Evolutionary conservation across 1,284 basidiomycete genomes (phyloP).

Genomic region (Ganoderma lingzhi): DNA sequence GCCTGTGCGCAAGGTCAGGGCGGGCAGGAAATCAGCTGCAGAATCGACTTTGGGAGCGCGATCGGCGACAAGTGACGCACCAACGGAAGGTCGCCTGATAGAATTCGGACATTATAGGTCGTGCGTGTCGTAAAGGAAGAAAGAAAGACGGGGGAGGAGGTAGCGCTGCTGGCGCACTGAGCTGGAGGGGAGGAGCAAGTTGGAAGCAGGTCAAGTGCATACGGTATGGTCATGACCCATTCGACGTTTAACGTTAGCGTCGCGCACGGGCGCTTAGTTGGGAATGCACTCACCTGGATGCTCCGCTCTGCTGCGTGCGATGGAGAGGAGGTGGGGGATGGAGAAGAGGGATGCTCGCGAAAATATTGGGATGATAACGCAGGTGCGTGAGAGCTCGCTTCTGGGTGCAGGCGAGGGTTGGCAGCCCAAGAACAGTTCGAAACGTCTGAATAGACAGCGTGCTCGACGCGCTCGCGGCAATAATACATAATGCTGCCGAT

Average conservation of each 20-base stretch:
- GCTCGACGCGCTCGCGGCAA: conserved; percentile 4
- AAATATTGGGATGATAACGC: conserved; percentile 21
- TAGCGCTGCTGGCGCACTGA: conserved; percentile 28
- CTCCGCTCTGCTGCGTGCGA: conserved; percentile 22
- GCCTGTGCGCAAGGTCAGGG: conserved; percentile 45
- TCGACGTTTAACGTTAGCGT: neutral
- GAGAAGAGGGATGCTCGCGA: conserved; percentile 17
- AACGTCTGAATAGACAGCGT: neutral
- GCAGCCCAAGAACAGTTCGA: conserved; percentile 7
- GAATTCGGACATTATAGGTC: conserved; percentile 34
- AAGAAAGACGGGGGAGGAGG: conserved; percentile 23
- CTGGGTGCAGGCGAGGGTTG: conserved; percentile 24
- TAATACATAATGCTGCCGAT: neutral
- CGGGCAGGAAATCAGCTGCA: neutral
- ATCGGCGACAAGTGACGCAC: conserved; percentile 17
- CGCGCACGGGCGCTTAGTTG: neutral
- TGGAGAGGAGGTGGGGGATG: conserved; percentile 23
- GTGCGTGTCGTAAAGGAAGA: conserved; percentile 25
- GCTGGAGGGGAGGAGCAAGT: conserved; percentile 6
- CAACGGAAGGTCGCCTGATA: conserved; percentile 37
- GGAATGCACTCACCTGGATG: conserved; percentile 21
- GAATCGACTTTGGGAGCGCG: conserved; percentile 3
- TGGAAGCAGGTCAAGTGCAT: neutral
- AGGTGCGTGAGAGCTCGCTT: conserved; percentile 26
- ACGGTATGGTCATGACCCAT: neutral